A percentile compares a stretch with the other conserved stretches of the same genome.
These are phyloP conservation scores for Lentinula detonsa DNA, from an alignment of 768 basidiomycete genomes.

Conservation along the genomic window DNA sequence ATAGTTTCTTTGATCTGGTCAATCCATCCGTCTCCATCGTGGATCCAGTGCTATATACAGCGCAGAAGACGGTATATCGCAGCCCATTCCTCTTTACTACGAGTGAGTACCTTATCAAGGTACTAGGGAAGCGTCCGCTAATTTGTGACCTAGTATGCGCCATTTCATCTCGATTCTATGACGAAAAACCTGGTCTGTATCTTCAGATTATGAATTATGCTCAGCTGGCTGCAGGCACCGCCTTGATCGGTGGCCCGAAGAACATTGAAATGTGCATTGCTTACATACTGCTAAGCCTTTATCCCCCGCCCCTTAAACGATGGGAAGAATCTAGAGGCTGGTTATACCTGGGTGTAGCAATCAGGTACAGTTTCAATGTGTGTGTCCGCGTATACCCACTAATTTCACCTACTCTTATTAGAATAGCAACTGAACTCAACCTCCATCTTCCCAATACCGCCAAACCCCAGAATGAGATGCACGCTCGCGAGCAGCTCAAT, in stretches of 20 bases:
- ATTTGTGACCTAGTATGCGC: conserved; percentile 60
- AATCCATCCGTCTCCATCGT: conserved; percentile 74
- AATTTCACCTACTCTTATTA: conserved; percentile 21
- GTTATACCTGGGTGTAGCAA: conserved; percentile 85
- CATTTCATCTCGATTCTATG: conserved; percentile 77
- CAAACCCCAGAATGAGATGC: conserved; percentile 71
- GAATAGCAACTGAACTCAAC: conserved; percentile 86
- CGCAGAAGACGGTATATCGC: conserved; percentile 72
- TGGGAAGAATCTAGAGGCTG: conserved; percentile 92
- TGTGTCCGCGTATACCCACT: not conserved
- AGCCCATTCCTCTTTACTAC: conserved; percentile 92
- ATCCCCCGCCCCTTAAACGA: conserved; percentile 64
- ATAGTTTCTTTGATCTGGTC: conserved; percentile 73
- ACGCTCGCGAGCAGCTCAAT: conserved; percentile 83
- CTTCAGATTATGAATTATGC: conserved; percentile 67
- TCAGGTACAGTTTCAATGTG: conserved; percentile 45
- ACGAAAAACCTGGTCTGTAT: conserved; percentile 66
- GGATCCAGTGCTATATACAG: conserved; percentile 80
- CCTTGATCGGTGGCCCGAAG: conserved; percentile 71
- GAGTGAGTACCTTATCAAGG: conserved; percentile 41
- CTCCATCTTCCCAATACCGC: conserved; percentile 73
- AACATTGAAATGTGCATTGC: conserved; percentile 82
- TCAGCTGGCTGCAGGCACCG: conserved; percentile 70
- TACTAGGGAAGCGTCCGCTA: conserved; percentile 5
- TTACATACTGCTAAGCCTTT: conserved; percentile 75